Evolutionary conservation across 2,329 filamentous ascomycete genomes (phyloP).

Genomic region (Truncatella angustata): DNA sequence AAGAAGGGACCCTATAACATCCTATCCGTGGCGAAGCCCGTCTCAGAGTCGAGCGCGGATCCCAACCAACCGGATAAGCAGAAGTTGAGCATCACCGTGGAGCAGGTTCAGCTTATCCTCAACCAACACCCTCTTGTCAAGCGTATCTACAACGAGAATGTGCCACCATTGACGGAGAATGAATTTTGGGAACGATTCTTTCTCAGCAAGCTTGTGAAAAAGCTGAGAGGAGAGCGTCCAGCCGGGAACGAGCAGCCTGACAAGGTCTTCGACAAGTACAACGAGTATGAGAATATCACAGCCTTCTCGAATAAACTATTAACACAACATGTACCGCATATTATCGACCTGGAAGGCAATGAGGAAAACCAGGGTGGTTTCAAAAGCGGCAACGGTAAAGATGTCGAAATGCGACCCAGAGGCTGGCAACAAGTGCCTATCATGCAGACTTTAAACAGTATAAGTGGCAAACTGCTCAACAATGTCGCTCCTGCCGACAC

Average conservation of each 20-base stretch:
- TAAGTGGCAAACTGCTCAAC: conserved; percentile 91
- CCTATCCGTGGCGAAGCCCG: conserved; percentile 81
- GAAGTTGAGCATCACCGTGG: conserved; percentile 81
- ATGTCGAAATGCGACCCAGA: conserved; percentile 80
- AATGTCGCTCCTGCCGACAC: conserved; percentile 78
- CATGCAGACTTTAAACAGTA: conserved; percentile 80
- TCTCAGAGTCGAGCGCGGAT: conserved; percentile 51
- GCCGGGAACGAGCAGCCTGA: conserved; percentile 75
- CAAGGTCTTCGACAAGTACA: conserved; percentile 80
- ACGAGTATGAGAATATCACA: conserved; percentile 66
- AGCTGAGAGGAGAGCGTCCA: conserved; percentile 84
- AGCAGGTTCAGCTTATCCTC: conserved; percentile 92
- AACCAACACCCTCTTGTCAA: conserved; percentile 88
- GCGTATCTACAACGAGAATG: conserved; percentile 88
- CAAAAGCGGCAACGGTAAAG: conserved; percentile 78
- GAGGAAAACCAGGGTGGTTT: conserved; percentile 90
- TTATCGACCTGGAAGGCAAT: conserved; percentile 90
- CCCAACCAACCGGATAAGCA: conserved; percentile 52
- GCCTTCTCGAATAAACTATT: conserved; percentile 52
- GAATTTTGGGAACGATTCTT: conserved; percentile 97
- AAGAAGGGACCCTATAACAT: conserved; percentile 91
- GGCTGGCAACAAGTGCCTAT: conserved; percentile 77
- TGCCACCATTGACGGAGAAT: conserved; percentile 73
- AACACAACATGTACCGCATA: conserved; percentile 73
- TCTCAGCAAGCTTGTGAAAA: conserved; percentile 84